Base-by-base conservation (phyloP, 2,329 filamentous ascomycete species). In the Penicillium vulpinum region DNA sequence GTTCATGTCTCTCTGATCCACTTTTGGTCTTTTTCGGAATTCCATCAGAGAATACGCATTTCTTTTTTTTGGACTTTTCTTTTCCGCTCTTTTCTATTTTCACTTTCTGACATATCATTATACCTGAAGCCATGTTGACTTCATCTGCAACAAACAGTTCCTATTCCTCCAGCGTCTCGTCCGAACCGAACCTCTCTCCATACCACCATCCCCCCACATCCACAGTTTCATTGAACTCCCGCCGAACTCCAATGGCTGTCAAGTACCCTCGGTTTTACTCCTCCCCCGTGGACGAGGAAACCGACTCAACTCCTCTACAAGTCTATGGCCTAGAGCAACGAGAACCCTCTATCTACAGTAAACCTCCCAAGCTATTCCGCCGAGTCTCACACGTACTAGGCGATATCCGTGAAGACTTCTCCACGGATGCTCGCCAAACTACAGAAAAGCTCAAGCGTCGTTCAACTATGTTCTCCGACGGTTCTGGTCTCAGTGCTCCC, bases 311-410 rank as follows among this genome's bases (percentile, higher is more conserved):
- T 21, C 72, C 72, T 3, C 48, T 72, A 2, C 61, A 73, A 35
- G 28, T 69, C 39, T 74, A 74, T 53, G 72, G 72, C 56, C 58
- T 70, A 43, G 71, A 74, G 45, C 64, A 69, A 56, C 70, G 72
- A 50, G 67, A 68, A 28, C 67, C 70, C 31, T 74, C 72, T 6
- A 67, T 74, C 51, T 46, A 56, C 24, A 62, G 69, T 40, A 66
- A 64, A 36, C 47, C 48, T 26, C 68, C 68, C 31, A 67, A 65
- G 26, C 62, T 71, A 18, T 50, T 74, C 24, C 63, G 58, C 41
- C 67, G 72, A 38, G 63, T 74, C 49, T 74, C 72, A n/a, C 64
- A 73, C 54, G 71, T 68, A 41, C 68, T 74, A 41, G 71, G 67
- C 54, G 71, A 73, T 48, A 73, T 73, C 57, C 70, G 69, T 28